Percentiles rank a stretch among this genome's conserved stretches.
Conservation (phyloP, 441 rosid genomes). For the Eruca vesicaria region DNA sequence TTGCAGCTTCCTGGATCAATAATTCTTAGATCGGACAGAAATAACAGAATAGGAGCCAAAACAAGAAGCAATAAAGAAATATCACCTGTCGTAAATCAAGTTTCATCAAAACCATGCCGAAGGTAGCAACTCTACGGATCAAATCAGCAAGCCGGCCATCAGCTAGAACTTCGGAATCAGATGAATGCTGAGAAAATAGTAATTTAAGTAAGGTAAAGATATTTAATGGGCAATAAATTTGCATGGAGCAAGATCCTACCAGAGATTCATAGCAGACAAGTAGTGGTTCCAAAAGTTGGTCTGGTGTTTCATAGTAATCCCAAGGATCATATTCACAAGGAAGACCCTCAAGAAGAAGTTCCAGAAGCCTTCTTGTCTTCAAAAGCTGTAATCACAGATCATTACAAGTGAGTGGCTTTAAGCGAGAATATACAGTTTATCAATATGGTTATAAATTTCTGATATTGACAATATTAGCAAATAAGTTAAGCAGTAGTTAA, state of each 20-base stretch:
- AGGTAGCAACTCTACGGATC: slow-evolving; percentile 87
- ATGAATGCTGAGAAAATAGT: slow-evolving; percentile 61
- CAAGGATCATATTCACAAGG: slow-evolving; percentile 79
- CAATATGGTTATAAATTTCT: slow-evolving; percentile 6
- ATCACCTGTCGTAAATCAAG: slow-evolving; percentile 87
- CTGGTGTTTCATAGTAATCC: slow-evolving; percentile 80
- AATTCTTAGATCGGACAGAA: neutral
- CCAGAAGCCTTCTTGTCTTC: slow-evolving; percentile 79
- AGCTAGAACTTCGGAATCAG: slow-evolving; percentile 83
- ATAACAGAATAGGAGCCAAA: neutral
- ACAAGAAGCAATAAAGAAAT: slow-evolving; percentile 3
- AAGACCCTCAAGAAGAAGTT: slow-evolving; percentile 84
- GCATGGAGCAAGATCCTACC: slow-evolving; percentile 42
- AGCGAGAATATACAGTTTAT: neutral
- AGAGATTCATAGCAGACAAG: slow-evolving; percentile 88
- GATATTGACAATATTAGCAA: neutral
- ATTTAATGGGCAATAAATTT: slow-evolving; percentile 2
- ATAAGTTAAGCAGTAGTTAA: neutral
- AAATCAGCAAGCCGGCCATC: slow-evolving; percentile 95
- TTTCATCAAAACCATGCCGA: slow-evolving; percentile 95
- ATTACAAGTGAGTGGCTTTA: slow-evolving; percentile 13
- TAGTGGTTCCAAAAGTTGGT: slow-evolving; percentile 81
- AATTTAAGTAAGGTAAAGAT: slow-evolving; percentile 17
- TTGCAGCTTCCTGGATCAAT: slow-evolving; percentile 72
- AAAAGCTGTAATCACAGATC: slow-evolving; percentile 58